phyloP scores from a whole-genome alignment of 2,329 filamentous ascomycete species.

The Colletotrichum sansevieriae region DNA sequence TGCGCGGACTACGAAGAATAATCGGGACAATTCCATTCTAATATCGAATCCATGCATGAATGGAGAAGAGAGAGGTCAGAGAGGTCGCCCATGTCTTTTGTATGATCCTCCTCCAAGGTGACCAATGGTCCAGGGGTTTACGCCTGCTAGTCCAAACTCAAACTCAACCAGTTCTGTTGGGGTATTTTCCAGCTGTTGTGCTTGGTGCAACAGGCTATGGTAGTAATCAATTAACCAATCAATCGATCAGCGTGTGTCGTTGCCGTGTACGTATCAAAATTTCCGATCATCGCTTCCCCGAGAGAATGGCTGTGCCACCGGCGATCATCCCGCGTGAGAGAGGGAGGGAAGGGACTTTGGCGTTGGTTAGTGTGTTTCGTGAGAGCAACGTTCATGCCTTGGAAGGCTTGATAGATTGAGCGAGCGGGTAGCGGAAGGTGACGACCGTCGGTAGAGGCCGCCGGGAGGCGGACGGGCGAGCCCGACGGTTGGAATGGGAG shows the following conservation, averaged over 20 bases:
- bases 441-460: not conserved
- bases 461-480: conserved; percentile 6
- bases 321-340: conserved; percentile 34
- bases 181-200: not conserved
- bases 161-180: conserved; percentile 12
- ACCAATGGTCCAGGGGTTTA: conserved; percentile 4
- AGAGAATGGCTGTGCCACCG: conserved; percentile 22
- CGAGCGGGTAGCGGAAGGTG: not conserved
- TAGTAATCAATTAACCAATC: not conserved
- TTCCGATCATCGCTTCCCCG: conserved; percentile 24
- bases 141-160: conserved; percentile 30
- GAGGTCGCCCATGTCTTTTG: conserved; percentile 4
- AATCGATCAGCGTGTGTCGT: conserved; percentile 4
- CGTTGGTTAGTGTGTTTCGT: not conserved
- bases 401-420: not conserved
- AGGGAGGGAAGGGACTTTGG: not conserved
- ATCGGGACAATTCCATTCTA: conserved; percentile 9
- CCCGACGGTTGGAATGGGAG: not conserved
- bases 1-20: conserved; percentile 13
- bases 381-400: not conserved
- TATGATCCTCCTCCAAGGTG: conserved; percentile 15
- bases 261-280: conserved; percentile 14
- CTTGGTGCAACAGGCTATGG: not conserved
- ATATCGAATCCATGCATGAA: not conserved
- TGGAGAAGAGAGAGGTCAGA: not conserved